Percentiles rank a stretch among this genome's conserved stretches.
Evolutionary conservation across 2,329 filamentous ascomycete species (phyloP).

Genomic region (Xylariales sp.): DNA sequence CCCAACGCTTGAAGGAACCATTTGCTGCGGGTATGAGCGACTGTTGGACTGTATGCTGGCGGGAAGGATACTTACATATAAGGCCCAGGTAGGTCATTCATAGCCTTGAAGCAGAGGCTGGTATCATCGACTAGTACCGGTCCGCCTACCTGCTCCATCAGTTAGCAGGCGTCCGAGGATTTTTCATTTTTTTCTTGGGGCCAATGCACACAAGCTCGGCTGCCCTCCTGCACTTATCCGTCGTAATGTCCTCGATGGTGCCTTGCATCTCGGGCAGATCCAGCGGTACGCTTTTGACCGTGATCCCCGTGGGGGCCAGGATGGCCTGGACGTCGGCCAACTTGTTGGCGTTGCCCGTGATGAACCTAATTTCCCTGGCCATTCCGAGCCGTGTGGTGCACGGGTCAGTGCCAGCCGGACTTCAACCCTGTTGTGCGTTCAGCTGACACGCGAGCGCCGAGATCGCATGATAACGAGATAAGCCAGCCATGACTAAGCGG

Average conservation of each 20-base stretch:
- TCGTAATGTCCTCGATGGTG: conserved; percentile 83
- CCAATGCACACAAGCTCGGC: conserved; percentile 47
- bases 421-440: too few species aligned
- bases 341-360: conserved; percentile 95
- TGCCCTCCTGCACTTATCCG: conserved; percentile 79
- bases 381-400: too few species aligned
- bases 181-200: too few species aligned
- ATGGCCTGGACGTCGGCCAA: conserved; percentile 85
- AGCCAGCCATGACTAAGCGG: too few species aligned
- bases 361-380: conserved; percentile 68
- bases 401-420: too few species aligned
- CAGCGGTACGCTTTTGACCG: conserved; percentile 67
- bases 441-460: too few species aligned
- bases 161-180: not conserved
- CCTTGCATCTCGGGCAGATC: conserved; percentile 94
- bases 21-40: too few species aligned
- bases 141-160: conserved; percentile 43
- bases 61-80: too few species aligned
- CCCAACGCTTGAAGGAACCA: conserved; percentile 86
- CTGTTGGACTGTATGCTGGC: too few species aligned
- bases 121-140: conserved; percentile 96
- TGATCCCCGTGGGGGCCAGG: conserved; percentile 62
- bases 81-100: conserved; percentile 83
- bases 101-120: conserved; percentile 86
- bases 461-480: too few species aligned